Base-by-base conservation (phyloP, 169 alveolate genomes). In the Eimeria zaria region DNA sequence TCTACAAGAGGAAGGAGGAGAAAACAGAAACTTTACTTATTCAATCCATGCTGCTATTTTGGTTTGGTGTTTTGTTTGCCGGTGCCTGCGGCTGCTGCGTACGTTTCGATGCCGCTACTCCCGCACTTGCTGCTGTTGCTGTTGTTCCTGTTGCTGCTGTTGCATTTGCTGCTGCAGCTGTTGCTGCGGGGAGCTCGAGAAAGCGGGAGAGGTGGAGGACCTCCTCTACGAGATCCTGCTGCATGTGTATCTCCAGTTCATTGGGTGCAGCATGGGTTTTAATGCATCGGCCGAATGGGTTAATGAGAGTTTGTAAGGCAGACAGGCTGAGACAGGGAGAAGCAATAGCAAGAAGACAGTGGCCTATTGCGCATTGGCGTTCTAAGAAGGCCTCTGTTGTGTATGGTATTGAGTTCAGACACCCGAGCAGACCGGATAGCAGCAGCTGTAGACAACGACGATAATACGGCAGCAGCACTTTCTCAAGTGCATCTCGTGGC, bases 361-460 rank as follows among this genome's bases (percentile, higher is more conserved):
- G 51, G n/a, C 76, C 67, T 20, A 85, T 85, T 9, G 93, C 93
- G 6, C 27, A 41, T 24, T 36, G 60, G 8, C 93, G 48, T 11
- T 85, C 93, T 36, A 36, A 1, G 0, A 36, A 8, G 27, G 80
- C 76, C 18, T 69, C 80, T 12, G 55, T 53, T 8, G 55, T 24
- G 60, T 60, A 85, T 0, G 80, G 51, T 18, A 85, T 69, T 22
- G n/a, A 7, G 30, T 7, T 11, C 30, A 85, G 39, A 46, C 93
- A 85, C 60, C 80, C 93, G 64, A 85, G 18, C 81, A 85, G 48
- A 0, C 69, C 58, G 4, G 93, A 55, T 55, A 85, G n/a, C 62
- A 85, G 81, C 81, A 85, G 69, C 69, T 85, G 64, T 46, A 85
- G 24, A 30, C 93, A 85, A 24, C 93, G 93, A 27, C 93, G 93